phyloP scores from a whole-genome alignment of 768 basidiomycete genomes.

The Hypholoma sublateritium region DNA sequence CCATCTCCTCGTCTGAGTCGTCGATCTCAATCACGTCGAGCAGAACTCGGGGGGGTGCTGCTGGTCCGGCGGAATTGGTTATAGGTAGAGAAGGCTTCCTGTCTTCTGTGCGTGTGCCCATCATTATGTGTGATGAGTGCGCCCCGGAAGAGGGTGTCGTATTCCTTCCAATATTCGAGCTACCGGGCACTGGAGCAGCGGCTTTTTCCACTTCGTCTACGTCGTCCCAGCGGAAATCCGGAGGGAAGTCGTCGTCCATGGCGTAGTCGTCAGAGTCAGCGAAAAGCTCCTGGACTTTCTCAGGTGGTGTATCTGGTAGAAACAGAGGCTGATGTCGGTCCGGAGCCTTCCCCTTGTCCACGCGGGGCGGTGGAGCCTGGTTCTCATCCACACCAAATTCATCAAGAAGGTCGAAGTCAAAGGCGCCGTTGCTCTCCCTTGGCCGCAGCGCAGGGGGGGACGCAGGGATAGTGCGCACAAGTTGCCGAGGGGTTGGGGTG shows the following conservation, averaged over 20 bases:
- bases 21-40: constrained; percentile 38
- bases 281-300: background rate
- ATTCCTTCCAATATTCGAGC: too few species aligned
- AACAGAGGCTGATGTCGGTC: background rate
- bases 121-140: background rate
- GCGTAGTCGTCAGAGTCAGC: constrained; percentile 23
- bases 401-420: constrained; percentile 29
- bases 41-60: background rate
- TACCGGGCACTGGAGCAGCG: too few species aligned
- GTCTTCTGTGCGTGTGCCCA: background rate
- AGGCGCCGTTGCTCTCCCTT: constrained; percentile 15
- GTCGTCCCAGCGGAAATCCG: constrained; percentile 21
- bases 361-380: constrained; percentile 6
- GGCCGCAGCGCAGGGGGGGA: constrained; percentile 4
- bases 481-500: constrained; percentile 17
- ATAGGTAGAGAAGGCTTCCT: background rate
- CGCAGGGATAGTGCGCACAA: constrained; percentile 10
- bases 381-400: constrained; percentile 19
- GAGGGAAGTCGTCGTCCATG: constrained; percentile 21
- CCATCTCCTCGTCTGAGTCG: constrained; percentile 41
- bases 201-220: constrained; percentile 22
- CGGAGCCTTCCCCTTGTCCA: constrained; percentile 20
- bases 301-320: background rate
- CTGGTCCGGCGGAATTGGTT: background rate
- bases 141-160: background rate